Evolutionary conservation across 164 flowering plant species (phyloP).

Genomic region (Berberis vulgaris): DNA sequence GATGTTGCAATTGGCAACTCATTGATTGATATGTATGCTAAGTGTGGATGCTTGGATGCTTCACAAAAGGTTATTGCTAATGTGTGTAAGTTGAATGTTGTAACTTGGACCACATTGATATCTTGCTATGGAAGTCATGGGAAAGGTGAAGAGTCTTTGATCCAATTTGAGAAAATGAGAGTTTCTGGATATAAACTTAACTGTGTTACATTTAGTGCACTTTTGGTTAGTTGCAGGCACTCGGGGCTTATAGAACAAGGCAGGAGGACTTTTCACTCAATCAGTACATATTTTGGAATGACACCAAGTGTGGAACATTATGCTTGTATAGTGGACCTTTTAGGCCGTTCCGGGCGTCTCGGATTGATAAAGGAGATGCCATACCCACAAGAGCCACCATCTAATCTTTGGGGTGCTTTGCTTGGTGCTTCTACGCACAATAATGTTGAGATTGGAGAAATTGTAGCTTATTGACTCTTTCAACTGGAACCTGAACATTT

Average conservation of each 20-base stretch:
- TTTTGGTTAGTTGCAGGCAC: slow-evolving; percentile 52
- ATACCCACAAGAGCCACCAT: slow-evolving; percentile 12
- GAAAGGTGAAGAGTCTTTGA: slow-evolving; percentile 39
- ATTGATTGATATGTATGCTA: slow-evolving; percentile 44
- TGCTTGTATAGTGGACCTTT: slow-evolving; percentile 58
- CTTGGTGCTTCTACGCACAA: slow-evolving; percentile 44
- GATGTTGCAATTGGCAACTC: slow-evolving; percentile 41
- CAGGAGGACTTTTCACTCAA: slow-evolving; percentile 29
- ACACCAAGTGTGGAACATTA: slow-evolving; percentile 41
- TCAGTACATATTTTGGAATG: slow-evolving; percentile 26
- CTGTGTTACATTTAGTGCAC: slow-evolving; percentile 39
- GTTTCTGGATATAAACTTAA: slow-evolving; percentile 33
- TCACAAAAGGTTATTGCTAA: slow-evolving; percentile 30
- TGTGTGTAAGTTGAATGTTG: slow-evolving; percentile 27
- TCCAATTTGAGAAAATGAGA: slow-evolving; percentile 37
- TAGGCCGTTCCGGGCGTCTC: slow-evolving; percentile 44
- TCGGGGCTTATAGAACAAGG: slow-evolving; percentile 47
- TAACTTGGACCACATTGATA: slow-evolving; percentile 58
- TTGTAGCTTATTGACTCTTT: slow-evolving; percentile 47
- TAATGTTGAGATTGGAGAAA: slow-evolving; percentile 49
- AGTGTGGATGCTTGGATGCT: slow-evolving; percentile 33
- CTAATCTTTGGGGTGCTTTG: slow-evolving; percentile 64
- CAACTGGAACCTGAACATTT: slow-evolving; percentile 45
- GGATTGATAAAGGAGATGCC: slow-evolving; percentile 26
- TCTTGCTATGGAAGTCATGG: slow-evolving; percentile 56